Evolutionary conservation across 2,329 filamentous ascomycete species (phyloP).

Genomic region (Dothiorella sarmentorum): DNA sequence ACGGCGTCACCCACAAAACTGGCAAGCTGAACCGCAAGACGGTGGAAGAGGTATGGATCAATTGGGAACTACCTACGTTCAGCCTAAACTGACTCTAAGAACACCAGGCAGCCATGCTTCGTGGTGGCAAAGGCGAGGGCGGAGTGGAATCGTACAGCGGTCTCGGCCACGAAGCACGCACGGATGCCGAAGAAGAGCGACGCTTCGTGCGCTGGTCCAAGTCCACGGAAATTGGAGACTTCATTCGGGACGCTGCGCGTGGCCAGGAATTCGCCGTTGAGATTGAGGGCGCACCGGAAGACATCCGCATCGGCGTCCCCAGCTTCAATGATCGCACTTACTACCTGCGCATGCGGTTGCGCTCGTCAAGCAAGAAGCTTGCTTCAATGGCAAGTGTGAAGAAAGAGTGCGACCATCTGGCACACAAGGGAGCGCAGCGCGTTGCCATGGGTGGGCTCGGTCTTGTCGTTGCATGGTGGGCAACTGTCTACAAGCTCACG

Average conservation of each 20-base stretch:
- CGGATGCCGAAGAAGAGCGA: conserved; percentile 43
- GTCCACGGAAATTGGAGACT: conserved; percentile 88
- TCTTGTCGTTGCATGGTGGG: conserved; percentile 75
- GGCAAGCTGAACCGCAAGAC: conserved; percentile 37
- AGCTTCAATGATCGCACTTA: conserved; percentile 89
- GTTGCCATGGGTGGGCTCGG: conserved; percentile 78
- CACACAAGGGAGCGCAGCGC: conserved; percentile 72
- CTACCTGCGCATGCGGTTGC: conserved; percentile 73
- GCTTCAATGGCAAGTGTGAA: conserved; percentile 70
- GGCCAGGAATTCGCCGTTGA: conserved; percentile 81
- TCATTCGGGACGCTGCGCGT: conserved; percentile 83
- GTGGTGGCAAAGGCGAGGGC: conserved; percentile 51
- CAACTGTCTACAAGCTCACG: conserved; percentile 66
- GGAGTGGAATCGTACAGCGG: conserved; percentile 70
- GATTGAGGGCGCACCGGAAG: conserved; percentile 66
- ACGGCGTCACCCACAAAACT: conserved; percentile 47
- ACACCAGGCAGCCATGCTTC: conserved; percentile 35
- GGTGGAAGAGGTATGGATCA: background rate
- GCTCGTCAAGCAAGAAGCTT: conserved; percentile 68
- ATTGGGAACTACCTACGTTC: too few species aligned
- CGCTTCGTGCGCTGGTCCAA: conserved; percentile 84
- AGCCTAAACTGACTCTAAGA: conserved; percentile 27
- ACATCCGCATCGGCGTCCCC: conserved; percentile 77
- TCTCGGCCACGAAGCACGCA: conserved; percentile 57
- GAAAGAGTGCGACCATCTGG: conserved; percentile 73